phyloP scores from a whole-genome alignment of 257 asterid species.

The Solanum sejunctum region DNA sequence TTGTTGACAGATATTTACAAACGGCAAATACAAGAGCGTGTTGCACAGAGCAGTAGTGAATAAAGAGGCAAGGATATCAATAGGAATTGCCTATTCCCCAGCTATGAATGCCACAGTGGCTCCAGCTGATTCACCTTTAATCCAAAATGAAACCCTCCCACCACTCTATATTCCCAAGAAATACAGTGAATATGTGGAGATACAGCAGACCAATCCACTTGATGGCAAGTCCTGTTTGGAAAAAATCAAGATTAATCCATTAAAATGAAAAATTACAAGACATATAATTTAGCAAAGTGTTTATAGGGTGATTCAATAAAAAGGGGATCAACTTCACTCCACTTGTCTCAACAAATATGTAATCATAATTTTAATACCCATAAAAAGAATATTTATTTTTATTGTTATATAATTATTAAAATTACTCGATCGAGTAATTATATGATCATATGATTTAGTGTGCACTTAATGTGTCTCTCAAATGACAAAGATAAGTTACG shows the following conservation, averaged over 20 bases:
- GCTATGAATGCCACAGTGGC: conserved; percentile 33
- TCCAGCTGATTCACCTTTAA: conserved; percentile 27
- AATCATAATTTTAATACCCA: background rate
- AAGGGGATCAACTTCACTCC: background rate
- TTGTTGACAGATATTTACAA: conserved; percentile 47
- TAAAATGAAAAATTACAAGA: background rate
- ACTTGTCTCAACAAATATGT: background rate
- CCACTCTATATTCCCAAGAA: conserved; percentile 35
- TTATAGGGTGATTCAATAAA: too few relatives aligned
- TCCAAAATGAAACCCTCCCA: conserved; percentile 2
- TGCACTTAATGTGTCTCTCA: background rate
- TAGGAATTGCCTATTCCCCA: conserved; percentile 57
- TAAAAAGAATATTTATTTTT: background rate
- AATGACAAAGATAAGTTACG: background rate
- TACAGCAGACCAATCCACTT: conserved; percentile 46
- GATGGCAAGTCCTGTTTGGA: conserved; percentile 40
- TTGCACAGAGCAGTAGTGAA: conserved; percentile 66
- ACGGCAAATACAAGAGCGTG: conserved; percentile 75
- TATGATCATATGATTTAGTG: too few relatives aligned
- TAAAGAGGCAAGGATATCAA: conserved; percentile 43
- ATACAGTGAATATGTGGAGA: conserved; percentile 40
- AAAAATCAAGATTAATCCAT: conserved; percentile 10
- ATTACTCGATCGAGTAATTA: too few relatives aligned
- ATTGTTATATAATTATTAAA: too few relatives aligned
- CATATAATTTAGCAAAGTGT: too few relatives aligned